Evolutionary conservation across 2,329 filamentous ascomycete genomes (phyloP).

Genomic region (Lasiodiplodia hormozganensis): DNA sequence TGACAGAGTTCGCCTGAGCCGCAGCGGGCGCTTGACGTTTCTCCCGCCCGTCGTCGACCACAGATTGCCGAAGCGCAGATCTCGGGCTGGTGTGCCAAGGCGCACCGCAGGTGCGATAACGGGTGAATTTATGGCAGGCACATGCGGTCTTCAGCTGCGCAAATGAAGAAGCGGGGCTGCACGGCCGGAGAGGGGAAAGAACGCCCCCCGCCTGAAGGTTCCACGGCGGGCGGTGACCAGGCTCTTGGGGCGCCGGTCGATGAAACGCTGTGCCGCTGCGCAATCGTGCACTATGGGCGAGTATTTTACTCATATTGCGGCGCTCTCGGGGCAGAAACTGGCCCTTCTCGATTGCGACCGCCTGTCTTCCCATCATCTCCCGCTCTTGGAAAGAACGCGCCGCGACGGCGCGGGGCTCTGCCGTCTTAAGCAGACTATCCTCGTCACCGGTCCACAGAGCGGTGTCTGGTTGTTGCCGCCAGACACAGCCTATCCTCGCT

Average conservation of each 20-base stretch:
- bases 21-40: slow-evolving; percentile 6
- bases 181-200: no score
- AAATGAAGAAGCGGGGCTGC: slow-evolving; percentile 1
- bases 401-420: slow-evolving; percentile 20
- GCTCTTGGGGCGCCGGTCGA: background rate
- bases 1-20: background rate
- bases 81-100: slow-evolving; percentile 12
- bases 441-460: background rate
- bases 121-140: slow-evolving; percentile 5
- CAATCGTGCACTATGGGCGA: background rate
- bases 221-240: background rate
- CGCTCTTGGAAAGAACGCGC: background rate
- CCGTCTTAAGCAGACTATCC: slow-evolving; percentile 18
- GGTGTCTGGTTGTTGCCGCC: slow-evolving; percentile 4
- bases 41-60: slow-evolving; percentile 5
- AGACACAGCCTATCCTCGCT: background rate
- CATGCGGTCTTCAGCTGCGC: slow-evolving; percentile 16
- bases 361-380: slow-evolving; percentile 7
- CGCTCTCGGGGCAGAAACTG: slow-evolving; percentile 18
- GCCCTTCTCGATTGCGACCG: background rate
- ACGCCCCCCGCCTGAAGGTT: no score
- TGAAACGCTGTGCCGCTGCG: slow-evolving; percentile 25
- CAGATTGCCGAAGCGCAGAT: slow-evolving; percentile 25
- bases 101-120: slow-evolving; percentile 16
- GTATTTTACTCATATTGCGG: slow-evolving; percentile 17